These are phyloP conservation scores for Alternaria metachromatica DNA, from an alignment of 2,329 filamentous ascomycete species.

Conservation along the genomic window DNA sequence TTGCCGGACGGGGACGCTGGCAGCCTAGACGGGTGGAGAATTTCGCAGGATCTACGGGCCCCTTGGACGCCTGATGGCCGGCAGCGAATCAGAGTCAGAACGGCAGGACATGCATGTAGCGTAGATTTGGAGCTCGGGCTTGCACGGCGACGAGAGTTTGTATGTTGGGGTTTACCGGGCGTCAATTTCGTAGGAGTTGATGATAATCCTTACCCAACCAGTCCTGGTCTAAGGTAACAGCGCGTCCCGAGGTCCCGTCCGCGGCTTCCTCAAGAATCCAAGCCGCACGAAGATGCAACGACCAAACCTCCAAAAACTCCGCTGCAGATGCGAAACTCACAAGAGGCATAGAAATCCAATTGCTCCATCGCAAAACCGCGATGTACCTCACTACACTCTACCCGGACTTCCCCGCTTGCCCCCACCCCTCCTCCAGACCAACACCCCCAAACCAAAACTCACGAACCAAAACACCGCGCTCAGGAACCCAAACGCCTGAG, in stretches of 20 bases:
- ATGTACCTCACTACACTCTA: not conserved
- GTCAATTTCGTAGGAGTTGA: not conserved
- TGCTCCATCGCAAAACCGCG: not conserved
- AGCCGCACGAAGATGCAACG: not conserved
- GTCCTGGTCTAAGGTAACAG: not conserved
- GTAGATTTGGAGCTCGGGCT: not conserved
- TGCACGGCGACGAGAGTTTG: not conserved
- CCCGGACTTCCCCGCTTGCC: not conserved
- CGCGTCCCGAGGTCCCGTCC: not conserved
- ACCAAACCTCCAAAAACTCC: not conserved
- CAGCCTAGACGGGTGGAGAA: not conserved
- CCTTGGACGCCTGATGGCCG: not conserved
- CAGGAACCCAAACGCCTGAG: constrained; percentile 74
- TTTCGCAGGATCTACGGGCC: not conserved
- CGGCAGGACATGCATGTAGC: not conserved
- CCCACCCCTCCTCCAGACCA: not conserved
- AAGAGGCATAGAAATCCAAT: too few species aligned
- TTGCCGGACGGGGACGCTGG: not conserved
- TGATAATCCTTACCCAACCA: not conserved
- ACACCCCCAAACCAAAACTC: constrained; percentile 49
- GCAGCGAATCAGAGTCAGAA: not conserved
- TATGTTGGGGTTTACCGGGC: not conserved
- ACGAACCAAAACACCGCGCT: constrained; percentile 74
- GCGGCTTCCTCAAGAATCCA: not conserved
- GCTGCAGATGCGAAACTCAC: too few species aligned